Evolutionary conservation across 1,284 basidiomycete genomes (phyloP).

Genomic region (Apiotrichum akiyoshidainum): DNA sequence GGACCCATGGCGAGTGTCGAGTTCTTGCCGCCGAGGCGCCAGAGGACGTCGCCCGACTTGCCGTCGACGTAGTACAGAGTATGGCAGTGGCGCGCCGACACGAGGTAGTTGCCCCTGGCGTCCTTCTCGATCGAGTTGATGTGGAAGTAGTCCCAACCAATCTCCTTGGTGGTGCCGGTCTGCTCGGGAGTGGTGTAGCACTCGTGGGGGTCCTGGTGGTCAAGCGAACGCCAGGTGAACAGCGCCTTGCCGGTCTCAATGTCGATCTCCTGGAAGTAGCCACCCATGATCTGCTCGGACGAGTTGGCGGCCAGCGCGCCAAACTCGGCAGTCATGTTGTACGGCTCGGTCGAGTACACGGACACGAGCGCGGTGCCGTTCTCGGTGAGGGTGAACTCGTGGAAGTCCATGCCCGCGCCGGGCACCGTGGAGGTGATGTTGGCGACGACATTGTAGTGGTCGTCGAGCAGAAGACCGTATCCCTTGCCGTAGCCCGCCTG

Average conservation of each 20-base stretch:
- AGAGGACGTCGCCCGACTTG: slow-evolving; percentile 31
- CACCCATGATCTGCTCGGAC: slow-evolving; percentile 22
- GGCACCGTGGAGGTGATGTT: slow-evolving; percentile 22
- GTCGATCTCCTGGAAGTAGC: slow-evolving; percentile 41
- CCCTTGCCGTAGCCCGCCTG: slow-evolving; percentile 30
- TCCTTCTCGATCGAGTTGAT: slow-evolving; percentile 45
- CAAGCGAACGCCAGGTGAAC: slow-evolving; percentile 38
- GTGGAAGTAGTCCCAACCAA: slow-evolving; percentile 36
- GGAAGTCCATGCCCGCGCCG: slow-evolving; percentile 24
- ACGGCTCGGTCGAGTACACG: slow-evolving; percentile 26
- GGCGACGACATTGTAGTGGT: slow-evolving; percentile 29
- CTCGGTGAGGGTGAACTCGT: slow-evolving; percentile 38
- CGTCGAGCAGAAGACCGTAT: slow-evolving; percentile 27
- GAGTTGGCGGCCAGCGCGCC: slow-evolving; percentile 23
- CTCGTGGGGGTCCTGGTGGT: slow-evolving; percentile 29
- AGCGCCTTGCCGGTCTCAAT: slow-evolving; percentile 33
- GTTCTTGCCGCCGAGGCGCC: slow-evolving; percentile 39
- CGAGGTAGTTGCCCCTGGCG: slow-evolving; percentile 38
- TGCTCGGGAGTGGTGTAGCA: slow-evolving; percentile 27
- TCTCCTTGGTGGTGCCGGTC: slow-evolving; percentile 18
- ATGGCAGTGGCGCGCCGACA: slow-evolving; percentile 39
- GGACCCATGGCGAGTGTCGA: slow-evolving; percentile 31
- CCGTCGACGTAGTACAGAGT: slow-evolving; percentile 41
- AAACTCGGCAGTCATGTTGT: slow-evolving; percentile 27
- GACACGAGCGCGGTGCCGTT: slow-evolving; percentile 41